Evolutionary conservation across 179 eudicot genomes (phyloP).

Genomic region (Beta corolliflora): DNA sequence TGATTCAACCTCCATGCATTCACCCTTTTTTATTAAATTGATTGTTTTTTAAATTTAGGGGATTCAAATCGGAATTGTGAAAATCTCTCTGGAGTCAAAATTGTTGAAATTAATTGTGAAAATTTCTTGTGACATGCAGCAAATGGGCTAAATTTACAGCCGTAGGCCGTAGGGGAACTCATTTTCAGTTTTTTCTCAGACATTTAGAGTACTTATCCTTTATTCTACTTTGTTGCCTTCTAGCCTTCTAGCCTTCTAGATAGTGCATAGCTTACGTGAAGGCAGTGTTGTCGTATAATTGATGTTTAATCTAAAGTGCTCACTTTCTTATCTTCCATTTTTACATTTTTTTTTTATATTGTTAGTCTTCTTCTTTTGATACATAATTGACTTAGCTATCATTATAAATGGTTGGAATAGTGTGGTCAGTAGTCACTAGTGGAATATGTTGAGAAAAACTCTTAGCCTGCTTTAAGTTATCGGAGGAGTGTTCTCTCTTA

Average conservation of each 20-base stretch:
- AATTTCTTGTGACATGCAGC: background rate
- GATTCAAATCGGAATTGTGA: background rate
- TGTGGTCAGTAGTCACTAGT: background rate
- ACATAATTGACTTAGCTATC: background rate
- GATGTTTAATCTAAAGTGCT: background rate
- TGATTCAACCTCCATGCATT: background rate
- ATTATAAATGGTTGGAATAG: background rate
- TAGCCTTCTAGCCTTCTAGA: background rate
- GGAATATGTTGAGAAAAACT: background rate
- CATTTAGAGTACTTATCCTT: background rate
- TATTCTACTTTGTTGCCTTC: background rate
- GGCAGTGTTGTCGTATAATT: background rate
- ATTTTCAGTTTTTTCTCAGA: background rate
- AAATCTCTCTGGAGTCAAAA: background rate
- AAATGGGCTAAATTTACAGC: slow-evolving; percentile 4
- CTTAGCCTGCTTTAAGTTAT: background rate
- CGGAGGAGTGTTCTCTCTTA: background rate
- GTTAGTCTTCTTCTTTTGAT: background rate
- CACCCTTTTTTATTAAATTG: background rate
- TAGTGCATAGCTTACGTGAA: background rate
- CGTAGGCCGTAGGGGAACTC: background rate
- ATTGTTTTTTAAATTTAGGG: background rate
- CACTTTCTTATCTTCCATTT: background rate
- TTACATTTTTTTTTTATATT: background rate
- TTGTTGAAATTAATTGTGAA: background rate